Conservation (phyloP, 2,329 filamentous ascomycete genomes). For the Metarhizium humberi region DNA sequence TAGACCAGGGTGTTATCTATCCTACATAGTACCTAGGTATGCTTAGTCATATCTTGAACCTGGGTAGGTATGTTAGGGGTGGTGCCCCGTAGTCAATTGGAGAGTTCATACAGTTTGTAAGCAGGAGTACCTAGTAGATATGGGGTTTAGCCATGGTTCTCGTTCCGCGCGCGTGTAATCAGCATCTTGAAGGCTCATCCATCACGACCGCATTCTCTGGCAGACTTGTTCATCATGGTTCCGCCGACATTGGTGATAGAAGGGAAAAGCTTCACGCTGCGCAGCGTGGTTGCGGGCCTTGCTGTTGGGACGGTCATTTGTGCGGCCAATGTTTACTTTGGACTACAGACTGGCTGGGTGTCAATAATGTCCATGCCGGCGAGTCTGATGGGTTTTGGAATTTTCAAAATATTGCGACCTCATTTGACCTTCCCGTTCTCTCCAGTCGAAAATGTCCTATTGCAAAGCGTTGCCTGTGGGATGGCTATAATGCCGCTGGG, state of each 20-base stretch:
- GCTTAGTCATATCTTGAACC: no score
- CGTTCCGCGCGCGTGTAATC: neutral
- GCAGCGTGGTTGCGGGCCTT: slow-evolving; percentile 71
- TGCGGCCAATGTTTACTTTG: slow-evolving; percentile 98
- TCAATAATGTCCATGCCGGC: slow-evolving; percentile 95
- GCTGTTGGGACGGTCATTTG: slow-evolving; percentile 83
- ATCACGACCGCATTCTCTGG: neutral
- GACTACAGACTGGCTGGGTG: slow-evolving; percentile 70
- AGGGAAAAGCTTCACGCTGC: slow-evolving; percentile 70
- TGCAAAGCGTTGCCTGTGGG: slow-evolving; percentile 90
- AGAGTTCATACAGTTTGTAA: no score
- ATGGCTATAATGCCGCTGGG: slow-evolving; percentile 96
- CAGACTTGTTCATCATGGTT: neutral
- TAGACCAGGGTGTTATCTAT: no score
- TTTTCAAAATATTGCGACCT: slow-evolving; percentile 72
- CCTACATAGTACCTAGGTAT: no score
- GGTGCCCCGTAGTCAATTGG: no score
- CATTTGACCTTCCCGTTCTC: slow-evolving; percentile 75
- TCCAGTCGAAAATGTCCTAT: slow-evolving; percentile 90
- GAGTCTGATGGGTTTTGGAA: slow-evolving; percentile 85
- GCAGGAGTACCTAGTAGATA: no score
- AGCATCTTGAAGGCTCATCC: neutral
- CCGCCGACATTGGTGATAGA: slow-evolving; percentile 15
- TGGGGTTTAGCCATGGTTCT: neutral
- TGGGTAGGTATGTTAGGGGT: no score